These are phyloP conservation scores for Diaporthe caulivora DNA, from an alignment of 2,329 filamentous ascomycete genomes.

Conservation along the genomic window DNA sequence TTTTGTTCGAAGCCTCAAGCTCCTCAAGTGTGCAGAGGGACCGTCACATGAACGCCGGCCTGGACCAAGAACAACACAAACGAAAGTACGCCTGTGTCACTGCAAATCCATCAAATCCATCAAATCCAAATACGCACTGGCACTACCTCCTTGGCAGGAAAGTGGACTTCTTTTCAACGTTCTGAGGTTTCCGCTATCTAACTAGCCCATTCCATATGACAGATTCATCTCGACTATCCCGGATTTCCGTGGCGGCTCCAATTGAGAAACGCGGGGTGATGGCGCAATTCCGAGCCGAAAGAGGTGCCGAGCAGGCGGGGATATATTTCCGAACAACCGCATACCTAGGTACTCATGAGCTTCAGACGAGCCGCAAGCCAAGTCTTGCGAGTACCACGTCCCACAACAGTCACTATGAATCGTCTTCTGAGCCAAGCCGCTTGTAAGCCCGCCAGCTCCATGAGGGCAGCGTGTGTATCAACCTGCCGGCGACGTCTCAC, in stretches of 20 bases:
- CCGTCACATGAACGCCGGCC: no score
- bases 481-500: neutral
- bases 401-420: slow-evolving; percentile 11
- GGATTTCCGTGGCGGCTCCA: slow-evolving; percentile 15
- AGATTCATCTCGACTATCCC: neutral
- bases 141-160: no score
- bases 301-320: neutral
- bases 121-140: no score
- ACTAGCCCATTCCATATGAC: neutral
- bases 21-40: no score
- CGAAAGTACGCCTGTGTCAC: no score
- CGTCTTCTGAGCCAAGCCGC: neutral
- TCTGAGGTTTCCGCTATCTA: no score
- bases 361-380: neutral
- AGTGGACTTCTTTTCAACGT: no score
- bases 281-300: slow-evolving; percentile 9
- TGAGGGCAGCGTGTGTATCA: neutral
- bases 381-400: neutral
- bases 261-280: slow-evolving; percentile 27
- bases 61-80: no score
- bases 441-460: neutral
- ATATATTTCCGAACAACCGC: no score
- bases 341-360: no score
- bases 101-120: no score
- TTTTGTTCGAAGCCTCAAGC: no score